Base-by-base conservation (phyloP, 345 rosid species). In the Viola odorata region DNA sequence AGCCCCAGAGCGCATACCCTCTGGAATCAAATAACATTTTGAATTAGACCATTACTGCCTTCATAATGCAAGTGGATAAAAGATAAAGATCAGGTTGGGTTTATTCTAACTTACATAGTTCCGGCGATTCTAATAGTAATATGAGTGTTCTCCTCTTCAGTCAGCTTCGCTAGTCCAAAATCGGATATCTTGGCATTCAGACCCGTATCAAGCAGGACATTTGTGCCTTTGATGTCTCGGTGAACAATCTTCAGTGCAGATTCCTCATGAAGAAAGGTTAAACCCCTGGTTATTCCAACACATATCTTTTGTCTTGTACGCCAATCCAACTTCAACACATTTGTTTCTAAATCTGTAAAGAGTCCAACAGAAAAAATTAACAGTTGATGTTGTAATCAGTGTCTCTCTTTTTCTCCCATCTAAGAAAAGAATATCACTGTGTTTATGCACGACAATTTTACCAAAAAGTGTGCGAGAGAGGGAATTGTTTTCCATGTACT, bases 1-100 rank as follows among this genome's bases (percentile, higher is more conserved):
- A 89, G 52, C 98, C 98, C 70, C 95, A 85, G 96, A 89, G 86
- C 56, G 98, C 98, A 70, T 91, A 89, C 40, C 98, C 98, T 80
- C 98, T 87, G 68, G 40, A 68, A 42, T 13, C 4, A 57, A 5
- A 57, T 10, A 45, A 32, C 7, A 5, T n/a, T 14, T n/a, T 1
- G 7, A 12, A 45, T 36, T 12, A 7, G 6, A 3, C 1, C 12
- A 10, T 6, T 48, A n/a, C 12, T n/a, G n/a, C n/a, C n/a, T n/a
- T 8, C 12, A 5, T n/a, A 5, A 5, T 42, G 5, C 10, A 42
- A 5, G 10, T 5, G 5, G 10, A n/a, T 5, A 45, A 45, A n/a
- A 45, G 50, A 4, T 3, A 12, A 49, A 40, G 51, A 12, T 39
- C 45, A 60, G 44, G n/a, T n/a, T n/a, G n/a, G n/a, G n/a, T n/a